Evolutionary conservation across 2,329 filamentous ascomycete species (phyloP), one percentile per base, ranked within the genome.

Genomic region (Tolypocladium paradoxum): DNA sequence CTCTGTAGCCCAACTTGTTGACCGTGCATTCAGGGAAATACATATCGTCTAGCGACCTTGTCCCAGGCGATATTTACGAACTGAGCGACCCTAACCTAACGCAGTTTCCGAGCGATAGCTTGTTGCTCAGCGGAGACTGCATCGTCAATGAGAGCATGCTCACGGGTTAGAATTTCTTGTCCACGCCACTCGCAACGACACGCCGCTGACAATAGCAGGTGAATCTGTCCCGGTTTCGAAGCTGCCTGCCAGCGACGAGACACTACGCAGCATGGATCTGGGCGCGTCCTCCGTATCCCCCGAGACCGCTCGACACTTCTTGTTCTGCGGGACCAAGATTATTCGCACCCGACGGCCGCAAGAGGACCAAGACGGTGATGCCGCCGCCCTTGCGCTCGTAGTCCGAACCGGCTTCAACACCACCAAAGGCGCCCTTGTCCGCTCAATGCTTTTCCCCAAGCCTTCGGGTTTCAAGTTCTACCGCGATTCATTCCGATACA

Each of bases 111-210:
- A 93, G 89, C 63, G 93, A 99, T 68, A 95, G 92, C 67, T 74
- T 99, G 35, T 73, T 99, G 6, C 77, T 99, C 0, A 89, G 88
- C 51, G 95, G 93, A 40, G 95, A 99, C 70, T 96, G 91, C 64
- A 97, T 99, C 57, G 91, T 99, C 59, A 99, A 99, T 64, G 93
- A 99, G 71, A 97, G 93, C 71, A 99, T 99, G 93, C 81, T 99
- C 36, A 99, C 93, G 38, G 70, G 70, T 70, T 60, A 51, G 60
- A n/a, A 5, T 18, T 33, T 16, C 4, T 18, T 8, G 3, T 8
- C 14, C 34, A n/a, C 12, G 3, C 27, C 9, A 5, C 24, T 6
- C 5, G 16, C 16, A n/a, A 31, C 9, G 43, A 20, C 16, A 12
- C 16, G 24, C 14, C 31, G 14, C 54, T 63, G 52, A 61, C 27